Evolutionary conservation across 2,329 filamentous ascomycete species (phyloP).

Genomic region (Trichothecium roseum): DNA sequence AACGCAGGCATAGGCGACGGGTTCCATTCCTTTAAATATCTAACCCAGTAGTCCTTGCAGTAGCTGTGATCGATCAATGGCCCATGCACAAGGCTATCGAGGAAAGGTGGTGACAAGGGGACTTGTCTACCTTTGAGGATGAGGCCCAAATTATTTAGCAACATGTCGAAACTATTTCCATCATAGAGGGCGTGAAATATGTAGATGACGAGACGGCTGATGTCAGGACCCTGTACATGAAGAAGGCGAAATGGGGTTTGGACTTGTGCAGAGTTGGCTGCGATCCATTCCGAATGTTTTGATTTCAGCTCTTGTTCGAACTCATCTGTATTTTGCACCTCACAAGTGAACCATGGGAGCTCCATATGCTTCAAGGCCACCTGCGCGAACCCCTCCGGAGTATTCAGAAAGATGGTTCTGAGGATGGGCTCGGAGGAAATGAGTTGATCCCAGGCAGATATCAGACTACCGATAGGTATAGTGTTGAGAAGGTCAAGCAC

Average conservation of each 20-base stretch:
- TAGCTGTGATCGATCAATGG: slow-evolving; percentile 42
- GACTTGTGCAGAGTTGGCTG: slow-evolving; percentile 37
- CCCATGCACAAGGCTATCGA: slow-evolving; percentile 58
- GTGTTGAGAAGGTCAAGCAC: slow-evolving; percentile 39
- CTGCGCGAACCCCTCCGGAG: slow-evolving; percentile 68
- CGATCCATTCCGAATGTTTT: slow-evolving; percentile 36
- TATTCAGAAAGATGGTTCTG: slow-evolving; percentile 61
- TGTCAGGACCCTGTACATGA: slow-evolving; percentile 18
- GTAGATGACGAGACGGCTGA: slow-evolving; percentile 43
- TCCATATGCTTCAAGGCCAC: slow-evolving; percentile 41
- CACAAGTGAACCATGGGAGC: slow-evolving; percentile 30
- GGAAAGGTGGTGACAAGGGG: slow-evolving; percentile 42
- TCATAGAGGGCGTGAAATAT: slow-evolving; percentile 87
- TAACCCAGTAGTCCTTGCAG: slow-evolving; percentile 55
- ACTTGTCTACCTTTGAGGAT: slow-evolving; percentile 11
- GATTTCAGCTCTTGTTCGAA: slow-evolving; percentile 9
- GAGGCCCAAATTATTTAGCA: slow-evolving; percentile 46
- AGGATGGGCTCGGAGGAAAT: slow-evolving; percentile 50
- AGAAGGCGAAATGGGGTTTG: slow-evolving; percentile 41
- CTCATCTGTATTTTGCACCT: slow-evolving; percentile 11
- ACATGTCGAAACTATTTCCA: slow-evolving; percentile 62
- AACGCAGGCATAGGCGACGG: slow-evolving; percentile 8
- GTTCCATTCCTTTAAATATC: slow-evolving; percentile 33
- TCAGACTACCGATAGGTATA: slow-evolving; percentile 37
- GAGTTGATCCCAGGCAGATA: slow-evolving; percentile 45